Evolutionary conservation across 805 yeast genomes (phyloP).

Genomic region (Schwanniomyces sp.): DNA sequence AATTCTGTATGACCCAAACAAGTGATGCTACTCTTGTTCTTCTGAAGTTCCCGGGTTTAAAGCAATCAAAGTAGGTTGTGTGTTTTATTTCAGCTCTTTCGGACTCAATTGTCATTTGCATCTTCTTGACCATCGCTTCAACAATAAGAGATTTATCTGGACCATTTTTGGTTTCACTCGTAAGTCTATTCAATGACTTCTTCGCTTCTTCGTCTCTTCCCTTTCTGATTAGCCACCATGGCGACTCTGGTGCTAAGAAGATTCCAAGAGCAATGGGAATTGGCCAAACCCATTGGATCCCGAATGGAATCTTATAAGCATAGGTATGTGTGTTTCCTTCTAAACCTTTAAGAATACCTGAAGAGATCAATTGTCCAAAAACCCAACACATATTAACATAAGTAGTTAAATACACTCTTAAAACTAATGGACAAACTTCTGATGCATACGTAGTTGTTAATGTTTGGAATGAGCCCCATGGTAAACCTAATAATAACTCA

Average conservation of each 20-base stretch:
- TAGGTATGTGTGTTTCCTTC: conserved; percentile 25
- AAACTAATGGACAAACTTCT: conserved; percentile 43
- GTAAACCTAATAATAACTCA: conserved; percentile 42
- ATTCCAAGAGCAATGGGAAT: conserved; percentile 34
- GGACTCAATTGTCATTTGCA: conserved; percentile 1
- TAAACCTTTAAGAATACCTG: conserved; percentile 40
- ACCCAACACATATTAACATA: conserved; percentile 39
- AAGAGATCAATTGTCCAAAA: conserved; percentile 40
- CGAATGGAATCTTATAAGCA: conserved; percentile 42
- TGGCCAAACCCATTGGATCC: conserved; percentile 41
- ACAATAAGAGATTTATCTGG: not conserved
- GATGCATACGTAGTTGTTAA: conserved; percentile 41
- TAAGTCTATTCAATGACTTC: conserved; percentile 22
- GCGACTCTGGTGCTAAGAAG: conserved; percentile 45
- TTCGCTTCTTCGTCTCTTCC: conserved; percentile 34
- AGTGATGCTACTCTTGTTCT: conserved; percentile 44
- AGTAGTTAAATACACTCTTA: conserved; percentile 41
- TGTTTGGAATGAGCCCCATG: conserved; percentile 44
- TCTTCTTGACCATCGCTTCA: conserved; percentile 1
- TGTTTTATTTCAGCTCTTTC: conserved; percentile 6
- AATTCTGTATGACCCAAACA: not conserved
- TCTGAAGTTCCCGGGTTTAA: conserved; percentile 42
- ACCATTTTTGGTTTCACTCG: not conserved
- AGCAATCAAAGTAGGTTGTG: conserved; percentile 39
- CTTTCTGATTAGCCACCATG: conserved; percentile 44